Percentiles rank a stretch among this genome's conserved stretches.
Evolutionary conservation across 2,329 filamentous ascomycete genomes (phyloP).

Genomic region (Diaporthe sp.): DNA sequence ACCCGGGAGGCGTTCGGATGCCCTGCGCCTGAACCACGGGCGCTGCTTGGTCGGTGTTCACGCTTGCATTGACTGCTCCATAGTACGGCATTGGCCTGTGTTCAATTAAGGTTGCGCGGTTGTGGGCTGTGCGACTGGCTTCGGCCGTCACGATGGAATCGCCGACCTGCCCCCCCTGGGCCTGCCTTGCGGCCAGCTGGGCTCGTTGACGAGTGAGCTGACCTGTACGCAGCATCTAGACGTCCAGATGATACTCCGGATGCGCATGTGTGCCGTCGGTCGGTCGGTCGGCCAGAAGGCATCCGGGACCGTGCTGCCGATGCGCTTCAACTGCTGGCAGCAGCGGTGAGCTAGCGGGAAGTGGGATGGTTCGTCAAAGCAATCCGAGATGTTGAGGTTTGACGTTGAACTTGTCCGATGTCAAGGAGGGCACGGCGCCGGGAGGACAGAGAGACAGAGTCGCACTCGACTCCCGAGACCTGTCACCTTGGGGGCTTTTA

Average conservation of each 20-base stretch:
- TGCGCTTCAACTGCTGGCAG: neutral
- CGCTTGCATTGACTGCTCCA: conserved; percentile 18
- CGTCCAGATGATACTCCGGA: conserved; percentile 13
- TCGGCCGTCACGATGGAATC: conserved; percentile 16
- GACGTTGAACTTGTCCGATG: conserved; percentile 30
- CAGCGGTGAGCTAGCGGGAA: conserved; percentile 15
- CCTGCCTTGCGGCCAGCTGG: neutral
- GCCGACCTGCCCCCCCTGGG: conserved; percentile 20
- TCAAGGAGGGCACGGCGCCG: neutral
- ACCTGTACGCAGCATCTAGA: neutral
- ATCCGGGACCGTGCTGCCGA: conserved; percentile 15
- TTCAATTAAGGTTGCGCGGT: conserved; percentile 25
- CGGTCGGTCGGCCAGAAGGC: neutral
- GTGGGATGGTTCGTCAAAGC: conserved; percentile 7
- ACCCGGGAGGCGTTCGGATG: conserved; percentile 20
- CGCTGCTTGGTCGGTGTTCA: conserved; percentile 19
- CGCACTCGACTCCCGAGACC: conserved; percentile 32
- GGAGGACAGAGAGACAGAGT: conserved; percentile 7
- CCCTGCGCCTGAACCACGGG: conserved; percentile 24
- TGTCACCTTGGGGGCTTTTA: conserved; percentile 18
- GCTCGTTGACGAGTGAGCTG: neutral
- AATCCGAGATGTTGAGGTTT: conserved; percentile 18
- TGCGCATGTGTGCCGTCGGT: conserved; percentile 4
- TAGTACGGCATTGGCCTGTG: conserved; percentile 19
- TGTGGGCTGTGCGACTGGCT: conserved; percentile 25